These are phyloP conservation scores for Cyberlindnera meyerae DNA, from an alignment of 805 yeast genomes.

Conservation along the genomic window DNA sequence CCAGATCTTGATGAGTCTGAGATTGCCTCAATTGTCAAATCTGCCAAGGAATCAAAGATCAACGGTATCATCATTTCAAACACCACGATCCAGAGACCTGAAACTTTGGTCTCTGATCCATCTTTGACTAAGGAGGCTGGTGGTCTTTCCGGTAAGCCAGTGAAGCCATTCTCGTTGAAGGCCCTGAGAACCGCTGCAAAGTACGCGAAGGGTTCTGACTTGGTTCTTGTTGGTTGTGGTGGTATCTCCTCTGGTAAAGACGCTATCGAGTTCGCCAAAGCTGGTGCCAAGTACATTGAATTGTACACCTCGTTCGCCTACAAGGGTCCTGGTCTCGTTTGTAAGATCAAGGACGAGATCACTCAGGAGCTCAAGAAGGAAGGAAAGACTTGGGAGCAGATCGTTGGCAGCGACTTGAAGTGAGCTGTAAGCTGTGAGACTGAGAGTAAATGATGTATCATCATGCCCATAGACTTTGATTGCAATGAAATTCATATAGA, in stretches of 20 bases:
- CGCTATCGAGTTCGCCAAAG: conserved; percentile 85
- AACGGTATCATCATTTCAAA: conserved; percentile 93
- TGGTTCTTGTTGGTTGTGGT: conserved; percentile 89
- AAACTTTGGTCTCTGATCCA: conserved; percentile 44
- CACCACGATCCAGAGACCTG: conserved; percentile 86
- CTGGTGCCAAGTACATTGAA: conserved; percentile 90
- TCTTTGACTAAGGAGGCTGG: conserved; percentile 59
- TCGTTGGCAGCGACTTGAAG: conserved; percentile 55
- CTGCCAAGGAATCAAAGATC: conserved; percentile 70
- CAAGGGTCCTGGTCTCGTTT: conserved; percentile 83
- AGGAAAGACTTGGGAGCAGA: conserved; percentile 80
- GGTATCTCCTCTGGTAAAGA: conserved; percentile 87
- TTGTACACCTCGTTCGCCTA: conserved; percentile 88
- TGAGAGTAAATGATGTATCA: not conserved
- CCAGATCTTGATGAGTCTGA: conserved; percentile 86
- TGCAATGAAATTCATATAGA: not conserved
- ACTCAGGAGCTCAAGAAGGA: conserved; percentile 57
- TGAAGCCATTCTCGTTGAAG: conserved; percentile 70
- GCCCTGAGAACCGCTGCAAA: conserved; percentile 71
- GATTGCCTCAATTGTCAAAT: conserved; percentile 72
- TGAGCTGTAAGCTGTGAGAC: conserved; percentile 1
- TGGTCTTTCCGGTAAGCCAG: conserved; percentile 89
- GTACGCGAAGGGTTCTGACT: conserved; percentile 64
- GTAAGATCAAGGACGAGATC: conserved; percentile 55
- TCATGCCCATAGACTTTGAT: too few relatives aligned